Evolutionary conservation across 2,329 filamentous ascomycete genomes (phyloP).

Genomic region (Diaporthe nobilis): DNA sequence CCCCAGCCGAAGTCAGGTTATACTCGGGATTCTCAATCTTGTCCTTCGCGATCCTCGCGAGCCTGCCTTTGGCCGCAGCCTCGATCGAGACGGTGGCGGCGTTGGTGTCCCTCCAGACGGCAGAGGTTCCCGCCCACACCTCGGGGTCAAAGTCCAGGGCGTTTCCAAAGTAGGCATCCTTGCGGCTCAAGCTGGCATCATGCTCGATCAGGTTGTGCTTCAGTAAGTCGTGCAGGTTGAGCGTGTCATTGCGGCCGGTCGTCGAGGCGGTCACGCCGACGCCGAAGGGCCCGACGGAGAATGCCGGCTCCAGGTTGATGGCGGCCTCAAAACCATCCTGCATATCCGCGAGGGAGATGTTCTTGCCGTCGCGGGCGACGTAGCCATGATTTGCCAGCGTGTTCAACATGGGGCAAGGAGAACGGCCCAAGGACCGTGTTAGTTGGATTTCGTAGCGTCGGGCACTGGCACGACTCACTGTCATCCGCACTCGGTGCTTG

Average conservation of each 20-base stretch:
- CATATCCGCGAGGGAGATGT: slow-evolving; percentile 15
- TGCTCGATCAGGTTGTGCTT: slow-evolving; percentile 33
- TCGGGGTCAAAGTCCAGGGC: slow-evolving; percentile 12
- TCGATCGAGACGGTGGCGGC: slow-evolving; percentile 19
- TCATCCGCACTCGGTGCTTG: slow-evolving; percentile 14
- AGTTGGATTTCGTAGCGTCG: background rate
- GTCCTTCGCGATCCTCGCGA: slow-evolving; percentile 13
- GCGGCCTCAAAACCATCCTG: slow-evolving; percentile 12
- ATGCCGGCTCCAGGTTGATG: slow-evolving; percentile 20
- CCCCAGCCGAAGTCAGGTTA: slow-evolving; percentile 11
- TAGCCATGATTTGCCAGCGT: slow-evolving; percentile 32
- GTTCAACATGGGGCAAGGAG: slow-evolving; percentile 33
- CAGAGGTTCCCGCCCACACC: slow-evolving; percentile 15
- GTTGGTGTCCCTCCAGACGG: slow-evolving; percentile 24
- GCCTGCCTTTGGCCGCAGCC: slow-evolving; percentile 19
- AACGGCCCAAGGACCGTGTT: background rate
- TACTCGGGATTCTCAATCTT: slow-evolving; percentile 25
- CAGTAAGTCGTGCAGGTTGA: slow-evolving; percentile 30
- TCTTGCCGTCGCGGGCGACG: slow-evolving; percentile 24
- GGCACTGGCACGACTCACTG: background rate
- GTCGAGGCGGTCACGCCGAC: slow-evolving; percentile 21
- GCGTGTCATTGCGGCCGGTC: slow-evolving; percentile 24
- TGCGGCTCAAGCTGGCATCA: slow-evolving; percentile 18
- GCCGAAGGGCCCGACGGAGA: slow-evolving; percentile 23
- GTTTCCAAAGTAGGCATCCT: slow-evolving; percentile 24